Evolutionary conservation across 2,329 filamentous ascomycete species (phyloP).

Genomic region (Dactylellina drechsleri): DNA sequence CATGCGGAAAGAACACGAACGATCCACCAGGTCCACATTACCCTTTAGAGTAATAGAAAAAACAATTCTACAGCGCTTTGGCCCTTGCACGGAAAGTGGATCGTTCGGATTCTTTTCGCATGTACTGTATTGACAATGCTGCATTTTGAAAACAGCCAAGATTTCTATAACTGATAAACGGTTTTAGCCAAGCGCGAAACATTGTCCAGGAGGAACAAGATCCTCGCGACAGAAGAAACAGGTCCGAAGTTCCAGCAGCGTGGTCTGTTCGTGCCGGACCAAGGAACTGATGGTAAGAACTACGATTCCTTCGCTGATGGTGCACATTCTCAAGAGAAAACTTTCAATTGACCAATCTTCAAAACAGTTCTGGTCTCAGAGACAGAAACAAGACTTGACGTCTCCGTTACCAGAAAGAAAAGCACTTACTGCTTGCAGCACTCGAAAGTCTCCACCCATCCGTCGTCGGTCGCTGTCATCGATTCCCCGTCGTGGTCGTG

Average conservation of each 20-base stretch:
- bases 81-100: no score
- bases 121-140: background rate
- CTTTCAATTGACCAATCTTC: background rate
- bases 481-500: conserved; percentile 25
- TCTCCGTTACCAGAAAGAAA: conserved; percentile 11
- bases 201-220: background rate
- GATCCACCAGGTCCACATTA: no score
- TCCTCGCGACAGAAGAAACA: background rate
- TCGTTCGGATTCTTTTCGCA: no score
- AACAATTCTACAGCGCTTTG: no score
- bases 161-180: background rate
- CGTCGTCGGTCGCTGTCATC: conserved; percentile 27
- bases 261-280: background rate
- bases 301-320: background rate
- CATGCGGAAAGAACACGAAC: no score
- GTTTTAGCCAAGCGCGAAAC: conserved; percentile 37
- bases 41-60: no score
- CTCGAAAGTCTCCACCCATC: conserved; percentile 20
- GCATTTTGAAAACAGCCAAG: conserved; percentile 26
- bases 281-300: background rate
- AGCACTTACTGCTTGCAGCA: conserved; percentile 20
- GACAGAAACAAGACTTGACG: background rate
- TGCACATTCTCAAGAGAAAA: conserved; percentile 1
- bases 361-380: background rate
- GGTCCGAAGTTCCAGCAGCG: conserved; percentile 16